Percentiles rank a stretch among this genome's conserved stretches.
Evolutionary conservation across 352 stramenopile species (phyloP).

Genomic region (Pythium brassicae): DNA sequence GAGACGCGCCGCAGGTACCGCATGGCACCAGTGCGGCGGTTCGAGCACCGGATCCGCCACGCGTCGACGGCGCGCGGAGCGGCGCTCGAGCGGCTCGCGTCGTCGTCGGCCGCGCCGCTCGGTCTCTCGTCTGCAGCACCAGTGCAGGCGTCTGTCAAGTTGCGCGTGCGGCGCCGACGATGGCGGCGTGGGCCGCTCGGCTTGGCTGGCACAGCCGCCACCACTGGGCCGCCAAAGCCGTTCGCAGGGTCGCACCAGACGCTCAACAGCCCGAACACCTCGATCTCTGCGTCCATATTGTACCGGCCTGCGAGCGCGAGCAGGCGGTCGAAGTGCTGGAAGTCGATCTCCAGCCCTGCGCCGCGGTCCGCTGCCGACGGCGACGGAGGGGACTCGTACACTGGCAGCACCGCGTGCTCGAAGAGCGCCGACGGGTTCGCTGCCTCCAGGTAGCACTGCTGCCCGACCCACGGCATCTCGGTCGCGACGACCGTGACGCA

Average conservation of each 20-base stretch:
- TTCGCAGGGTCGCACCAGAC: slow-evolving; percentile 57
- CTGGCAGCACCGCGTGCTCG: slow-evolving; percentile 59
- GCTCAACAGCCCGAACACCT: slow-evolving; percentile 69
- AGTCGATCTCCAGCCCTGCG: slow-evolving; percentile 40
- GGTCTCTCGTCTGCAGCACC: background rate
- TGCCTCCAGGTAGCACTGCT: slow-evolving; percentile 73
- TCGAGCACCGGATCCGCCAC: slow-evolving; percentile 67
- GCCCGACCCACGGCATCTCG: slow-evolving; percentile 72
- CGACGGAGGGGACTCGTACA: slow-evolving; percentile 37
- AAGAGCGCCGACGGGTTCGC: slow-evolving; percentile 64
- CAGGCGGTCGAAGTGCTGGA: slow-evolving; percentile 67
- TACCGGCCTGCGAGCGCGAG: slow-evolving; percentile 41
- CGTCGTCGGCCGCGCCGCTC: no score
- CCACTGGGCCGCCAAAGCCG: slow-evolving; percentile 55
- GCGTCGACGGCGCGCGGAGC: slow-evolving; percentile 52
- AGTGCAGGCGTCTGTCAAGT: slow-evolving; percentile 1
- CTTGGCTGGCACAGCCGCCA: slow-evolving; percentile 9
- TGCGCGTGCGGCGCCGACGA: background rate
- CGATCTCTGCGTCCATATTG: slow-evolving; percentile 61
- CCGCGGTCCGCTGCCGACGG: background rate
- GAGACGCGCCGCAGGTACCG: slow-evolving; percentile 48
- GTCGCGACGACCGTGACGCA: slow-evolving; percentile 67
- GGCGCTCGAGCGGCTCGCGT: no score
- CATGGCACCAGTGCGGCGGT: slow-evolving; percentile 49
- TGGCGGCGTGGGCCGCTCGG: background rate